Percentiles rank a stretch among this genome's conserved stretches.
Evolutionary conservation across 345 rosid species (phyloP).

Genomic region (Populus tremula): DNA sequence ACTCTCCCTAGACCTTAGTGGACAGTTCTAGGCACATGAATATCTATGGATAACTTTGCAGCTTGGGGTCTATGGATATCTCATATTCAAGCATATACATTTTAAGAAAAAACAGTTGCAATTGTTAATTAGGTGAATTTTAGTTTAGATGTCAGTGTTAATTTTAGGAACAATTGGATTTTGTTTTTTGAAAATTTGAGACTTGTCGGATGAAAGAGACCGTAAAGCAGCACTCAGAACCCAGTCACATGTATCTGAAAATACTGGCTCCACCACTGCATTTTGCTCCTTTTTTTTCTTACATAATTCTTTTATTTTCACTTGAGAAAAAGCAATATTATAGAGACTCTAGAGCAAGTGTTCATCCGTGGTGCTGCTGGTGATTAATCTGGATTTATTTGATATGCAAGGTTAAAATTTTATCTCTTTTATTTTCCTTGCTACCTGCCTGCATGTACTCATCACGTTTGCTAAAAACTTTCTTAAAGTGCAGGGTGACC

Average conservation of each 20-base stretch:
- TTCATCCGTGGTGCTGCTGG: neutral
- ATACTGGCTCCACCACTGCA: slow-evolving; percentile 5
- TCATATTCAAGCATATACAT: neutral
- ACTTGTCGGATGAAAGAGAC: neutral
- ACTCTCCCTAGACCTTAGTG: neutral
- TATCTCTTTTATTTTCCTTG: neutral
- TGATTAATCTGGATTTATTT: neutral
- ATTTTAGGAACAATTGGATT: neutral
- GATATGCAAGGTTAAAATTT: neutral
- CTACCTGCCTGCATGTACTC: neutral
- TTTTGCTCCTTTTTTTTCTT: slow-evolving; percentile 3
- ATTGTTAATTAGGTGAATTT: neutral
- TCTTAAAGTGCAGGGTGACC: slow-evolving; percentile 66
- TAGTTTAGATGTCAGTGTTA: neutral
- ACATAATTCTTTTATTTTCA: slow-evolving; percentile 18
- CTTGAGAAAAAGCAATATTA: neutral
- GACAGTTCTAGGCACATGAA: neutral
- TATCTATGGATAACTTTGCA: neutral
- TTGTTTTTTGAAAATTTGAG: neutral
- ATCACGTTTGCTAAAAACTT: neutral
- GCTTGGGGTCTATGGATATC: neutral
- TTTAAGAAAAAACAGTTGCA: neutral
- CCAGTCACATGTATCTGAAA: slow-evolving; percentile 6
- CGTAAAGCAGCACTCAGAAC: slow-evolving; percentile 3
- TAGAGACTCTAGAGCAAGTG: neutral